phyloP scores from a whole-genome alignment of 352 stramenopile species.

The Phytophthora cactorum region DNA sequence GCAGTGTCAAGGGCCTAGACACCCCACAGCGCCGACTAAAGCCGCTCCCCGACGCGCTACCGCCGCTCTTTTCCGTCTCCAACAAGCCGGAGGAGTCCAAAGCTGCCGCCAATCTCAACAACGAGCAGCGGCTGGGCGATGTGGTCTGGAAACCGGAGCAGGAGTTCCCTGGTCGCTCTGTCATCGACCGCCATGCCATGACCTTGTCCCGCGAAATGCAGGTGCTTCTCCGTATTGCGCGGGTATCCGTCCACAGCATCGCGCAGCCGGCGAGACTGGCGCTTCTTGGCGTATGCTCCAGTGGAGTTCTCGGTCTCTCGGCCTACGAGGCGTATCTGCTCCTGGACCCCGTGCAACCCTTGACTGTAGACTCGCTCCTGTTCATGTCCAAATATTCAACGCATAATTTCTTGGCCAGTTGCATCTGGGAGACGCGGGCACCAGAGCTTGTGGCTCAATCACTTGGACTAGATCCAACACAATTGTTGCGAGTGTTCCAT shows the following conservation, averaged over 20 bases:
- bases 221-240: slow-evolving; percentile 53
- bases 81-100: slow-evolving; percentile 25
- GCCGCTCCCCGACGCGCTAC: neutral
- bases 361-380: slow-evolving; percentile 36
- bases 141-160: slow-evolving; percentile 66
- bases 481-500: slow-evolving; percentile 40
- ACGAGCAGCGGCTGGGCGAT: slow-evolving; percentile 51
- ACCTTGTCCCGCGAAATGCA: slow-evolving; percentile 48
- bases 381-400: slow-evolving; percentile 67
- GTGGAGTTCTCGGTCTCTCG: slow-evolving; percentile 50
- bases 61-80: neutral
- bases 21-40: slow-evolving; percentile 3
- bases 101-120: slow-evolving; percentile 11
- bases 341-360: slow-evolving; percentile 35
- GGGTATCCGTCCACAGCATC: slow-evolving; percentile 49
- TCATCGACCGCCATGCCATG: slow-evolving; percentile 45
- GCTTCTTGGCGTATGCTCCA: slow-evolving; percentile 56
- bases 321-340: slow-evolving; percentile 58
- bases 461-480: slow-evolving; percentile 42
- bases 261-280: slow-evolving; percentile 52
- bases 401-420: slow-evolving; percentile 70
- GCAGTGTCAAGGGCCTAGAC: neutral
- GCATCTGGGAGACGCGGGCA: slow-evolving; percentile 64
- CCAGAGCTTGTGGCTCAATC: slow-evolving; percentile 52
- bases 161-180: slow-evolving; percentile 58